Percentiles rank a stretch among this genome's conserved stretches.
These are phyloP conservation scores for Lactifluus rugatus DNA, from an alignment of 768 basidiomycete genomes.

Conservation along the genomic window DNA sequence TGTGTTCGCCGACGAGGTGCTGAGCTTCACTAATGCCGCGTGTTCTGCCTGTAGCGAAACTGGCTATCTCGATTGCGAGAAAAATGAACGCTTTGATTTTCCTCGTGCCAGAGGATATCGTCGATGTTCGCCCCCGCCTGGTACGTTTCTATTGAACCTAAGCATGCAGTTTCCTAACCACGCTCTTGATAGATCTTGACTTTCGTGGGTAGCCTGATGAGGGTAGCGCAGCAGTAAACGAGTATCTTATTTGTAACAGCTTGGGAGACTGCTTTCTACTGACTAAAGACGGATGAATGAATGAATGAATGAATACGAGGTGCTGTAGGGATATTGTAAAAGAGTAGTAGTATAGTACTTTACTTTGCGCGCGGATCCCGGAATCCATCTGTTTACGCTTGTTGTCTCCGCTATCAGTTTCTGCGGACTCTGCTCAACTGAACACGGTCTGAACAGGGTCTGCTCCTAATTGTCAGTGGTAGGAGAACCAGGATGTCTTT, in stretches of 20 bases:
- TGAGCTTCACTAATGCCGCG: not conserved
- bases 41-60: slow-evolving; percentile 55
- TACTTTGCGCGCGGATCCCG: not conserved
- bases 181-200: slow-evolving; percentile 63
- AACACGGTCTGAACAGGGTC: not conserved
- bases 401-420: slow-evolving; percentile 19
- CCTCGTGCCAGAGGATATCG: slow-evolving; percentile 94
- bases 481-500: slow-evolving; percentile 7
- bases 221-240: slow-evolving; percentile 36
- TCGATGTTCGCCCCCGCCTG: slow-evolving; percentile 84
- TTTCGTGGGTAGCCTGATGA: slow-evolving; percentile 92
- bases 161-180: not conserved
- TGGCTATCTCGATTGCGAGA: slow-evolving; percentile 96
- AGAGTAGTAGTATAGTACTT: not conserved
- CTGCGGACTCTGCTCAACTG: not conserved
- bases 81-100: slow-evolving; percentile 97
- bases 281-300: not conserved
- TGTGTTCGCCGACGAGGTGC: not conserved
- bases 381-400: slow-evolving; percentile 17
- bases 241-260: slow-evolving; percentile 6
- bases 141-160: slow-evolving; percentile 32
- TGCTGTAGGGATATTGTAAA: slow-evolving; percentile 1
- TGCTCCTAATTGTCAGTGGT: not conserved
- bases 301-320: not conserved
- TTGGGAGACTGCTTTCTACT: not conserved